Base-by-base conservation (phyloP, 2,329 filamentous ascomycete species). In the Aureobasidium musti region DNA sequence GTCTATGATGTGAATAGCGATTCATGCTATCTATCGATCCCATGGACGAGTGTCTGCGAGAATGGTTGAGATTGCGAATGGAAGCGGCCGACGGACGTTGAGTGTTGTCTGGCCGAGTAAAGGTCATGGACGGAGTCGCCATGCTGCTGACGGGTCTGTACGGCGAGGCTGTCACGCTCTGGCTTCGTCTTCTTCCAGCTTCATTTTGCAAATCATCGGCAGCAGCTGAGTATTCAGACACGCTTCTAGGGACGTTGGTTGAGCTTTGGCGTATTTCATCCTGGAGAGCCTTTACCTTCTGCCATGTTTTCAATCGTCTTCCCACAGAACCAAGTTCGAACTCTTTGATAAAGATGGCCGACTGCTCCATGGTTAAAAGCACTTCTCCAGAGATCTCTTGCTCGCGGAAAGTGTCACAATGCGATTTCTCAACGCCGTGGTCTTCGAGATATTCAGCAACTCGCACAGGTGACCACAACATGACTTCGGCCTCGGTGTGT, bases 361-460 rank as follows among this genome's bases (percentile, higher is more conserved):
- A 91, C 79, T 97, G 94, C 73, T 97, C 92, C 91, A 98, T 96
- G 63, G 91, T 91, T 63, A 99, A 80, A 45, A 99, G 80, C 4
- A 98, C 94, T 73, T 98, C 93, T 57, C 95, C 95, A 2, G 91
- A 89, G 67, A 99, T 98, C 77, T 99, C 95, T 77, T 99, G 94
- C 73, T 98, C 93, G 71, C 89, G 84, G 74, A 99, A 99, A 3
- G 98, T 91, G 70, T 96, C 90, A 75, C 95, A 99, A 72, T 98
- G 94, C 71, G 89, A 88, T 73, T 89, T 87, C 76, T 98, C 94
- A 8, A 98, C 90, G 7, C 92, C 93, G 4, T 87, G 82, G 1
- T 90, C 90, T 71, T 95, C 93, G 47, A 99, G 82, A 75, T 96
- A 94, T 73, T 96, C 91, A 37, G 94, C 91, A 23, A 97, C 94